Base-by-base conservation (phyloP, 2,329 filamentous ascomycete species). In the Teratosphaeria pseudoeucalypti region DNA sequence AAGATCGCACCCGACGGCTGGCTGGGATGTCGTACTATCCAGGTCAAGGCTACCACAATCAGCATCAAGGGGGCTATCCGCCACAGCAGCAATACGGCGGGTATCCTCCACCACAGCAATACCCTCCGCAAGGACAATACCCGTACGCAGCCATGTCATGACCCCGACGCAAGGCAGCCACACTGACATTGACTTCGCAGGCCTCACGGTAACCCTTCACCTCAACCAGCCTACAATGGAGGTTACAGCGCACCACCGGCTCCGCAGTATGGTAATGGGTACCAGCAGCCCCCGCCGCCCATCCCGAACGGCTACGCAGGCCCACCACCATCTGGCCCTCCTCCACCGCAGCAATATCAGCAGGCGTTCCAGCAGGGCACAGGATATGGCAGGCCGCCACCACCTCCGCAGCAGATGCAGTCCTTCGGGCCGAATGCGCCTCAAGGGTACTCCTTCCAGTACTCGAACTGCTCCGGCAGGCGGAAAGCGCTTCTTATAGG, bases 401-500 rank as follows among this genome's bases (percentile, higher is more conserved):
- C 73, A 26, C 73, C 71, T 47, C 72, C 72, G 5, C 66, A 68
- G 52, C 64, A 68, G 39, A 64, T 64, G 58, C 88, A 92, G 72
- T 79, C 82, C 63, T 94, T 94, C 70, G 89, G 91, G 59, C 80
- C 85, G 62, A 91, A 90, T 60, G 91, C 92, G 14, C 91, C 91
- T 19, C 81, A 85, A 63, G 82, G 81, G 67, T 96, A 96, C 74
- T 84, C 81, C 53, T 97, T 92, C 75, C 89, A 92, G 74, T 96
- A 96, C 75, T 96, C 91, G 54, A 87, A 87, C 65, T 97, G 92
- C 73, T 95, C 88, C 5, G 92, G 92, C 54, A 85, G 86, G 68
- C 81, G 92, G 71, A 96, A 96, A 77, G 92, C 92, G 4, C 78
- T 96, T 34, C 76, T 97, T 62, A 92, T 96, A 66, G 92, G 92